A percentile compares a stretch with the other conserved stretches of the same genome.
phyloP scores from a whole-genome alignment of 441 rosid species.

The Gossypium schwendimanii region DNA sequence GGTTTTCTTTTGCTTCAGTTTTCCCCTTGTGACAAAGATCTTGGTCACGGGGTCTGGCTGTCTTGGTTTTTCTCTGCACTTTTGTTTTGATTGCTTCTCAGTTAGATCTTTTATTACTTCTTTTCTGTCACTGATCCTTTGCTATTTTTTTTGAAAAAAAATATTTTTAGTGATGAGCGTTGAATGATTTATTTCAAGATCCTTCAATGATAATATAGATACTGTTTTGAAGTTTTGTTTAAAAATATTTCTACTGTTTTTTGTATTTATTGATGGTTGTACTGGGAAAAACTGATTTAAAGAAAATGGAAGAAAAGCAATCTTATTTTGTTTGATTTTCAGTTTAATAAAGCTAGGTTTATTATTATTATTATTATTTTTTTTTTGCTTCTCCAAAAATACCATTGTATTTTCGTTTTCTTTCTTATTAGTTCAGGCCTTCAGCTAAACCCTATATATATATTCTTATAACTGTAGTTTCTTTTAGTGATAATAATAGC shows the following conservation, averaged over 20 bases:
- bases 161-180: background rate
- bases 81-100: conserved; percentile 21
- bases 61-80: conserved; percentile 1
- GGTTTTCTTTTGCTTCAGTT: conserved; percentile 6
- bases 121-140: background rate
- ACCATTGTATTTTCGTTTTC: background rate
- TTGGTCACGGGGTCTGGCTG: conserved; percentile 1
- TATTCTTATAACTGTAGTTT: background rate
- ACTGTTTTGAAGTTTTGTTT: background rate
- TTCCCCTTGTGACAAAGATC: conserved; percentile 14
- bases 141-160: background rate
- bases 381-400: background rate
- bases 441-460: background rate
- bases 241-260: background rate
- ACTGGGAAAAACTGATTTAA: background rate
- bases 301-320: background rate
- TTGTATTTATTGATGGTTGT: background rate
- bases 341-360: background rate
- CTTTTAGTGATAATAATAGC: background rate
- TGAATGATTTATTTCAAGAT: conserved; percentile 2
- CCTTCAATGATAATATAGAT: background rate
- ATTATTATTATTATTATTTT: too few relatives aligned
- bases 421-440: background rate
- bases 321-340: background rate
- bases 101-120: conserved; percentile 17